Percentiles rank a stretch among this genome's conserved stretches.
Evolutionary conservation across 306 rosid species (phyloP).

Genomic region (Prunus mume): DNA sequence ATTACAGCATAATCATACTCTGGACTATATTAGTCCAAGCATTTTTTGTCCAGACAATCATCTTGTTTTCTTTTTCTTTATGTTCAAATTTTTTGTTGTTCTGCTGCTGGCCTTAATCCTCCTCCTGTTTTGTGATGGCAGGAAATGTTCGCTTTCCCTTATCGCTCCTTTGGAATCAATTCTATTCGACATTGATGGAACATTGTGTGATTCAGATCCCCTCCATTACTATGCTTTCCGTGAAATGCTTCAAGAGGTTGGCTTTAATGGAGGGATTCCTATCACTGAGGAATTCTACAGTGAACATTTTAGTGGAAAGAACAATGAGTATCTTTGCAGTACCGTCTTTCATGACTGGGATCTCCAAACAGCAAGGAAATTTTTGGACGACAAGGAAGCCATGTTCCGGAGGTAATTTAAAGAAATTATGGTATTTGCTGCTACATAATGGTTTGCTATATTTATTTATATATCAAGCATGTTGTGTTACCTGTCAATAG

Average conservation of each 20-base stretch:
- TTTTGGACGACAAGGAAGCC: constrained; percentile 38
- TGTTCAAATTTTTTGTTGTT: not conserved
- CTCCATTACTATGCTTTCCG: constrained; percentile 37
- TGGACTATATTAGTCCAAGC: too few relatives aligned
- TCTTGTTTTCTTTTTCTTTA: too few relatives aligned
- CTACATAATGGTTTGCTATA: too few relatives aligned
- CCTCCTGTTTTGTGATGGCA: not conserved
- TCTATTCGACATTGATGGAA: constrained; percentile 50
- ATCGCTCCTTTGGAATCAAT: constrained; percentile 34
- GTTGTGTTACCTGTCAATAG: not conserved
- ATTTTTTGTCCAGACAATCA: too few relatives aligned
- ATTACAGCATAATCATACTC: too few relatives aligned
- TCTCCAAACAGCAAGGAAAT: constrained; percentile 23
- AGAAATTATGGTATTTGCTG: not conserved
- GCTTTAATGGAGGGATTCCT: constrained; percentile 36
- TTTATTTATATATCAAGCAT: too few relatives aligned
- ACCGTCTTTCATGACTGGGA: constrained; percentile 40
- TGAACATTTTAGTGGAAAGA: constrained; percentile 34
- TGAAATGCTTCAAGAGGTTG: constrained; percentile 45
- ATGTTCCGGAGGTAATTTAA: constrained; percentile 32
- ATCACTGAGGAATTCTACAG: constrained; percentile 39
- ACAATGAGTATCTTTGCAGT: constrained; percentile 34
- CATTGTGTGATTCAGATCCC: constrained; percentile 44
- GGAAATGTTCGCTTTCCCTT: constrained; percentile 11
- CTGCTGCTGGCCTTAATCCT: not conserved